These are phyloP conservation scores for Solanum dulcamara DNA, from an alignment of 257 asterid species.

Conservation along the genomic window DNA sequence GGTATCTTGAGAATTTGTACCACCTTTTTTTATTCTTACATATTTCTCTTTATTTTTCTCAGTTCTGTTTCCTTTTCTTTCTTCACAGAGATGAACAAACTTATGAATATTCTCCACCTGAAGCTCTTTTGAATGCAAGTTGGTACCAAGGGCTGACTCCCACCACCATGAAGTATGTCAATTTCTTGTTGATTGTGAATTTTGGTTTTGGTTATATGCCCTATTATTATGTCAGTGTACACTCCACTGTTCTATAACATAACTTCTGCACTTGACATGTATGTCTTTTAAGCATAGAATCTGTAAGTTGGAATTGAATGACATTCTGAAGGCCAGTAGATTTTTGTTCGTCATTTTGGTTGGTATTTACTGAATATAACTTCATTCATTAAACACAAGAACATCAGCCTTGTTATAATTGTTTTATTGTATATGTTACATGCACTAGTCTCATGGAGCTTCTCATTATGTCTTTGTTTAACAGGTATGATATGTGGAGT, in stretches of 20 bases:
- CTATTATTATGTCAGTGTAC: neutral
- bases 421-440: neutral
- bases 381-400: neutral
- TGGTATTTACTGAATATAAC: neutral
- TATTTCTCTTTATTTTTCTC: neutral
- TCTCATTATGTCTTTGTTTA: conserved; percentile 6
- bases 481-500: conserved; percentile 99
- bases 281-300: neutral
- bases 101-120: conserved; percentile 87
- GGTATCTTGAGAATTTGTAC: neutral
- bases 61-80: neutral
- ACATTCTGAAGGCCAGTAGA: neutral
- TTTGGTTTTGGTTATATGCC: neutral
- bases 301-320: neutral
- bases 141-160: conserved; percentile 73
- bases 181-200: neutral
- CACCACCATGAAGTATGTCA: conserved; percentile 55
- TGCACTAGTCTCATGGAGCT: neutral
- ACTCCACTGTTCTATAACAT: neutral
- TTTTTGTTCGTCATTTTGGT: neutral
- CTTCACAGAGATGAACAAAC: conserved; percentile 77
- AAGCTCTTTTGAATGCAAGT: conserved; percentile 77
- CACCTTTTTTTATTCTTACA: neutral
- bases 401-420: neutral
- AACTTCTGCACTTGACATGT: neutral